Evolutionary conservation across 257 asterid genomes (phyloP), one percentile per base, ranked within the genome.

Genomic region (Nicotiana tomentosiformis): DNA sequence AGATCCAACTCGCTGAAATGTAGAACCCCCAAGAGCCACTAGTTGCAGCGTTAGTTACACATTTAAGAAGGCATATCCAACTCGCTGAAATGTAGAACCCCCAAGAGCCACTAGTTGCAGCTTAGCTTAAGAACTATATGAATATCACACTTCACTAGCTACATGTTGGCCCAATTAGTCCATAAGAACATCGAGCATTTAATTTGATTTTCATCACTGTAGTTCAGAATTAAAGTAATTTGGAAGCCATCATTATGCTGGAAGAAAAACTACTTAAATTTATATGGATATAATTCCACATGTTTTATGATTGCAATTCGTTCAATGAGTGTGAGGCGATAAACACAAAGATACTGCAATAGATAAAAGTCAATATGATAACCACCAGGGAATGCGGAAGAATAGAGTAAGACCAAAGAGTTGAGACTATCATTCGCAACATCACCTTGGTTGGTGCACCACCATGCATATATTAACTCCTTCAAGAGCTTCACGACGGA

Each of bases 401-500:
- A 15, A 29, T 56, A 18, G 65, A 9, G 10, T 32, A 68, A 39
- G 35, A 82, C 14, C 23, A 77, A 39, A 80, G 35, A 23, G 20
- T 26, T 29, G 33, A 69, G 81, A 26, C 57, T 56, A 56, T 43
- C 26, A 33, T 58, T 16, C 16, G 29, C 37, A 67, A 65, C 32
- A 77, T 82, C 86, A 96, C 99, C 99, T 94, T 20, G 99, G 99
- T 83, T 96, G 99, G 90, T 96, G 99, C 87, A 96, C 91, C 88
- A 96, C 99, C 99, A 96, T 94, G 89, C 93, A 89, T 81, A 96
- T 90, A 78, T 96, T 96, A 49, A 96, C 99, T 70, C 99, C 99
- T 92, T 96, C 99, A 49, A 96, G 97, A 81, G 99, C 97, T 91
- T 96, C 98, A 66, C 98, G 98, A 2, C 98, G 98, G 56, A 93